Conservation (phyloP, 1,284 basidiomycete species). For the Polyporus tsugae region DNA sequence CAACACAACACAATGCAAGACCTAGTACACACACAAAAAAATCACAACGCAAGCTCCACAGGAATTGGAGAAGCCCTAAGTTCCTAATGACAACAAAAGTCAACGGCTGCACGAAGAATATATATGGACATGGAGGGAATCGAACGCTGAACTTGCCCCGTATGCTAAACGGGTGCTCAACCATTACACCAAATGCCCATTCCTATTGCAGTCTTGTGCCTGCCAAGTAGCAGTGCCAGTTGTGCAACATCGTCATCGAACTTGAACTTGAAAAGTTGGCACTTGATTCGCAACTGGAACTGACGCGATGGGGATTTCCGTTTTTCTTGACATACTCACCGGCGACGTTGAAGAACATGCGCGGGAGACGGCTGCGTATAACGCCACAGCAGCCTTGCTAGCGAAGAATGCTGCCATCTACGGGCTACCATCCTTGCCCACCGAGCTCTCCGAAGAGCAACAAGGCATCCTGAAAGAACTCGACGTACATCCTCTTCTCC, state of each 20-base stretch:
- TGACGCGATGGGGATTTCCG: constrained; percentile 9
- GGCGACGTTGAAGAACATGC: constrained; percentile 47
- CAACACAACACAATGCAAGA: too few species aligned
- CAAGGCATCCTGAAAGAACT: constrained; percentile 51
- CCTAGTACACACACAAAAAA: background rate
- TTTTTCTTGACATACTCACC: constrained; percentile 51
- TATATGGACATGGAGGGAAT: constrained; percentile 35
- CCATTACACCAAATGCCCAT: constrained; percentile 36
- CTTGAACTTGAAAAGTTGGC: background rate
- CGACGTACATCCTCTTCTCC: constrained; percentile 40
- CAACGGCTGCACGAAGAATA: too few species aligned
- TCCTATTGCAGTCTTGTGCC: too few species aligned
- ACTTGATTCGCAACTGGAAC: background rate
- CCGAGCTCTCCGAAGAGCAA: constrained; percentile 51
- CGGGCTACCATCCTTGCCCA: constrained; percentile 46
- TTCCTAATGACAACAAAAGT: background rate
- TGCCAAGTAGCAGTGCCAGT: too few species aligned
- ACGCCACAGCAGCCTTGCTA: constrained; percentile 44
- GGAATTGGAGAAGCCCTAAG: too few species aligned
- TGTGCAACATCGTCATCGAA: too few species aligned
- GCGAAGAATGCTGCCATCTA: constrained; percentile 50
- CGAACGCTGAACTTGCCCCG: constrained; percentile 35
- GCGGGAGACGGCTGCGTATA: constrained; percentile 42
- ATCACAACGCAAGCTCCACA: background rate
- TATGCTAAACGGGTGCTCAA: constrained; percentile 36